Evolutionary conservation across 345 rosid genomes (phyloP), one percentile per base, ranked within the genome.

Genomic region (Euphorbia tirucalli): DNA sequence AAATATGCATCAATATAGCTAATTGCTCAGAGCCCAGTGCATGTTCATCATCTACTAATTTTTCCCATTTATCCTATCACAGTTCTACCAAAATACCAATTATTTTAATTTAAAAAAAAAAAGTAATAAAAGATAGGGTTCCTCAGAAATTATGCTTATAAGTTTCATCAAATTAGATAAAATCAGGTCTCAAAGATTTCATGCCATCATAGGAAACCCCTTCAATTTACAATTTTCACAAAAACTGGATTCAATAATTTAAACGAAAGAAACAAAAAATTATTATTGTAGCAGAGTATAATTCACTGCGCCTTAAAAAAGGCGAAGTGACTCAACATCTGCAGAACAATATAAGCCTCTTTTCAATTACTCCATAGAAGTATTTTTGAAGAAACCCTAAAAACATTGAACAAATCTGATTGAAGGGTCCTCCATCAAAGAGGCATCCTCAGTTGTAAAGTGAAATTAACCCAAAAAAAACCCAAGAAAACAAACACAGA

Each of bases 11-110:
- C 87, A 83, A 75, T 28, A 39, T 14, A 58, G 65, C 66, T 73
- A n/a, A n/a, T 77, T 24, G 74, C 75, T 83, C 87, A 81, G 89
- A 83, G 89, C 87, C 89, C 89, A 86, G 89, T 83, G 89, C 89
- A 81, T 77, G 27, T 32, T 83, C 89, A 83, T 86, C 89, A 85
- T 83, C 77, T 82, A 11, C 28, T 0, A 5, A 41, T 10, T 4
- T 41, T 11, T 41, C 55, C 55, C 41, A 24, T 3, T 31, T 3
- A 9, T 3, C 18, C 46, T 11, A 9, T 61, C 10, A 14, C 30
- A 2, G 0, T 41, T 35, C 39, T 35, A n/a, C 21, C 7, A 16
- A 15, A 44, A 24, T 5, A 39, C 22, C n/a, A n/a, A n/a, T n/a
- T n/a, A n/a, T n/a, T n/a, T n/a, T n/a, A n/a, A n/a, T n/a, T n/a